Evolutionary conservation across 2,329 filamentous ascomycete genomes (phyloP).

Genomic region (Chrysosporium keratinophilum): DNA sequence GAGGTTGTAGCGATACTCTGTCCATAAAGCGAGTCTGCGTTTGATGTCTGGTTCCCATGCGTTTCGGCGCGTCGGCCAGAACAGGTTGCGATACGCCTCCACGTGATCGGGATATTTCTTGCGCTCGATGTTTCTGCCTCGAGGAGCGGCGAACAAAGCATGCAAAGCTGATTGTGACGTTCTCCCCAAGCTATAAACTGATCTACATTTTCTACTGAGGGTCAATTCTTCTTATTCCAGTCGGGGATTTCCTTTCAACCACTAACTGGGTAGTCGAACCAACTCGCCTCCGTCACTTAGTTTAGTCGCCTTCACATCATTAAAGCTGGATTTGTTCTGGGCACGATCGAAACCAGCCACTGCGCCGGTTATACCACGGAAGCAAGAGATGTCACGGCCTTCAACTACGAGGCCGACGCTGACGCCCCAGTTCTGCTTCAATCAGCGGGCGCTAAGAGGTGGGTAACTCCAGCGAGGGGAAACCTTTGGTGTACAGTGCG

Average conservation of each 20-base stretch:
- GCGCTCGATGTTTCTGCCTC: too few relatives aligned
- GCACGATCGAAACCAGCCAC: constrained; percentile 20
- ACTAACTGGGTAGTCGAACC: too few relatives aligned
- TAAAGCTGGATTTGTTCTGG: constrained; percentile 36
- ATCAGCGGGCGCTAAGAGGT: constrained; percentile 59
- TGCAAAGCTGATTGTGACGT: too few relatives aligned
- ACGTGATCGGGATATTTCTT: constrained; percentile 5
- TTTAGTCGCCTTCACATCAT: not conserved
- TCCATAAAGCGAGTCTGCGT: not conserved
- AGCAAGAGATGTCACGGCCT: constrained; percentile 31
- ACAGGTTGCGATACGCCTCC: constrained; percentile 3
- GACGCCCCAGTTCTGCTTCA: constrained; percentile 70
- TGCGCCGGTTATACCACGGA: constrained; percentile 18
- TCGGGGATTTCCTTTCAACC: too few relatives aligned
- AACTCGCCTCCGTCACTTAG: not conserved
- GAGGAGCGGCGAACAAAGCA: too few relatives aligned
- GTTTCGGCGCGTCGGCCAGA: not conserved
- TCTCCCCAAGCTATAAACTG: too few relatives aligned
- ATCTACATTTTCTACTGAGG: not conserved
- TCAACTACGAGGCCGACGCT: constrained; percentile 44
- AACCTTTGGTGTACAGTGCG: constrained; percentile 1
- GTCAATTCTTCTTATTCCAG: too few relatives aligned
- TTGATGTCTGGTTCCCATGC: not conserved
- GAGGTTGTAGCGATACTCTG: too few relatives aligned
- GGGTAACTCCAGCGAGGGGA: constrained; percentile 19